Conservation (phyloP, 805 yeast species). For the Deakozyma indianensis region DNA sequence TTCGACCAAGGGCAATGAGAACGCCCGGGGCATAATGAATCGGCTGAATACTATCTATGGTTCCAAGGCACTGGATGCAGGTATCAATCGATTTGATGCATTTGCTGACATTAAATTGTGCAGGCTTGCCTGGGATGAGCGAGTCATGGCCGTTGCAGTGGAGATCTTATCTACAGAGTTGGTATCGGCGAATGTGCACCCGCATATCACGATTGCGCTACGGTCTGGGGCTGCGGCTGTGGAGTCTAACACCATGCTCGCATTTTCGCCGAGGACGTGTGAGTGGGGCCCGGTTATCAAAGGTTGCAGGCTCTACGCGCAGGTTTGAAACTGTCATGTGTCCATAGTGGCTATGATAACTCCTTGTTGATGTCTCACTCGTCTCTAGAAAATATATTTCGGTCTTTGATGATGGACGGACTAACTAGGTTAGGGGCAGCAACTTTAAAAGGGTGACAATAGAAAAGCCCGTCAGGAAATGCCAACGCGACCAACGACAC, state of each 20-base stretch:
- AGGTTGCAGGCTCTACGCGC: too few species aligned
- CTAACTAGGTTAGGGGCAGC: too few species aligned
- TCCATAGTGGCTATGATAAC: too few species aligned
- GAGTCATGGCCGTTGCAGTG: conserved; percentile 42
- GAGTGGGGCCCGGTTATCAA: too few species aligned
- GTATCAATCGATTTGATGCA: conserved; percentile 2
- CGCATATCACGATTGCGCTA: conserved; percentile 71
- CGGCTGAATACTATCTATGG: conserved; percentile 3
- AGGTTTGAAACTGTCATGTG: too few species aligned
- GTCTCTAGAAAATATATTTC: too few species aligned
- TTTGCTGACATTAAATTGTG: conserved; percentile 26
- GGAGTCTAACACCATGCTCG: conserved; percentile 34
- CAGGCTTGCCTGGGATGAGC: conserved; percentile 34
- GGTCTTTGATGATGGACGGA: too few species aligned
- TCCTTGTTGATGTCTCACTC: too few species aligned
- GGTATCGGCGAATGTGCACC: conserved; percentile 27
- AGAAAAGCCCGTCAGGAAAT: too few species aligned
- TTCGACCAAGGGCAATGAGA: conserved; percentile 3
- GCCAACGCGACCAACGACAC: too few species aligned
- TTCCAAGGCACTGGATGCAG: background rate
- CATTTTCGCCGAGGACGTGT: background rate
- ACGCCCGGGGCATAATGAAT: conserved; percentile 2
- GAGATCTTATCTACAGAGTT: conserved; percentile 16
- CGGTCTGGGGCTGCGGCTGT: conserved; percentile 31
- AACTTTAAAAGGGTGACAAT: too few species aligned